Evolutionary conservation across 345 rosid species (phyloP).

Genomic region (Salix exigua): DNA sequence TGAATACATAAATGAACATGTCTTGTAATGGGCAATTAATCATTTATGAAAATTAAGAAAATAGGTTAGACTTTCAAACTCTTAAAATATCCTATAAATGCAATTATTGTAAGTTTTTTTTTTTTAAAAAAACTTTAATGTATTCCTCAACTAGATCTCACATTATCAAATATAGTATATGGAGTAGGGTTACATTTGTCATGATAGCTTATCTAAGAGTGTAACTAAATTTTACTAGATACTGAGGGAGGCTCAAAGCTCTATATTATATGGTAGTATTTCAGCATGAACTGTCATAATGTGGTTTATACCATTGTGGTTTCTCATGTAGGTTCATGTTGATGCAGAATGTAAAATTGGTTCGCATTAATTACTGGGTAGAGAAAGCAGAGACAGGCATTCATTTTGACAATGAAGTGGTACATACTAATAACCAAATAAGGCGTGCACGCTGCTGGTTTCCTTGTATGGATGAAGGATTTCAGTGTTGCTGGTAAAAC

Average conservation of each 20-base stretch:
- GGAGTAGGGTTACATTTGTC: not conserved
- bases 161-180: not conserved
- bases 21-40: not conserved
- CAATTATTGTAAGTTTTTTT: too few relatives aligned
- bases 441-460: slow-evolving; percentile 98
- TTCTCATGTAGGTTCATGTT: slow-evolving; percentile 56
- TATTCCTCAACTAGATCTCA: not conserved
- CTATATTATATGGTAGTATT: not conserved
- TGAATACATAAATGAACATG: not conserved
- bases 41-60: not conserved
- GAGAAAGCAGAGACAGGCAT: slow-evolving; percentile 89
- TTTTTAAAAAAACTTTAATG: not conserved
- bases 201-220: not conserved
- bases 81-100: not conserved
- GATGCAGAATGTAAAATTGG: slow-evolving; percentile 92
- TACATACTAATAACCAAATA: slow-evolving; percentile 85
- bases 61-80: not conserved
- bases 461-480: slow-evolving; percentile 79
- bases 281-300: slow-evolving; percentile 24
- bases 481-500: slow-evolving; percentile 81
- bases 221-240: not conserved
- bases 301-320: slow-evolving; percentile 35
- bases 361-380: slow-evolving; percentile 82
- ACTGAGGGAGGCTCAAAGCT: not conserved
- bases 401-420: slow-evolving; percentile 67